A percentile compares a stretch with the other conserved stretches of the same genome.
phyloP scores from a whole-genome alignment of 164 flowering plant genomes.

The Berberis vulgaris region DNA sequence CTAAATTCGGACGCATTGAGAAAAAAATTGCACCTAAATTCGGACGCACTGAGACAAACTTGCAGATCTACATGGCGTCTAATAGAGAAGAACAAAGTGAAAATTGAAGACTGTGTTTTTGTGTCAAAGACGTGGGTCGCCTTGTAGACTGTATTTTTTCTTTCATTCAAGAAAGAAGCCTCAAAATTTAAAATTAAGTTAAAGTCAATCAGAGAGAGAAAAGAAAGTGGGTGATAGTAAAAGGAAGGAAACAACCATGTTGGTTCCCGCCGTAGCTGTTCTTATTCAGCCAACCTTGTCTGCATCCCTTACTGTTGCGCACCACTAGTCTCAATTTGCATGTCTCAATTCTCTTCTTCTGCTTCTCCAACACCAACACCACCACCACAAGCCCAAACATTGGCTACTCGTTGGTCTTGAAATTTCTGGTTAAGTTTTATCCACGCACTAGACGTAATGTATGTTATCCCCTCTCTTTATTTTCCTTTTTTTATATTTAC shows the following conservation, averaged over 20 bases:
- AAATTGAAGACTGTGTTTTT: no score
- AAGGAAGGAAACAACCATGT: not conserved
- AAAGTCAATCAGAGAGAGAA: no score
- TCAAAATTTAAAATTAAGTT: no score
- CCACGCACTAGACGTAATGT: slow-evolving; percentile 75
- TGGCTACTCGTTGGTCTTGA: slow-evolving; percentile 91
- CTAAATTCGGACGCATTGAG: no score
- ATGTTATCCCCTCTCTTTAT: slow-evolving; percentile 2
- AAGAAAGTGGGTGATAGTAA: not conserved
- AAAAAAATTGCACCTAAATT: no score
- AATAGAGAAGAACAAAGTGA: no score
- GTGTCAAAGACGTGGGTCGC: no score
- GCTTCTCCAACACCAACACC: slow-evolving; percentile 16
- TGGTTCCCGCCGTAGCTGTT: not conserved
- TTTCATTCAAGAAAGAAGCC: no score
- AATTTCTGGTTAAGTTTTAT: slow-evolving; percentile 73
- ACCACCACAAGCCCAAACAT: slow-evolving; percentile 24
- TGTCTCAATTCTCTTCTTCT: slow-evolving; percentile 12
- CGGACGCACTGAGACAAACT: no score
- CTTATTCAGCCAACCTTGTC: not conserved
- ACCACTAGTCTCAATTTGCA: not conserved
- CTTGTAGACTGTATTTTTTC: no score
- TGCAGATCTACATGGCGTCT: no score
- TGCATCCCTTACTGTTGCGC: not conserved
- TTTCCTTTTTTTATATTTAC: not conserved